Evolutionary conservation across 2,329 filamentous ascomycete species (phyloP).

Genomic region (Lecanoromycetidae sp.): DNA sequence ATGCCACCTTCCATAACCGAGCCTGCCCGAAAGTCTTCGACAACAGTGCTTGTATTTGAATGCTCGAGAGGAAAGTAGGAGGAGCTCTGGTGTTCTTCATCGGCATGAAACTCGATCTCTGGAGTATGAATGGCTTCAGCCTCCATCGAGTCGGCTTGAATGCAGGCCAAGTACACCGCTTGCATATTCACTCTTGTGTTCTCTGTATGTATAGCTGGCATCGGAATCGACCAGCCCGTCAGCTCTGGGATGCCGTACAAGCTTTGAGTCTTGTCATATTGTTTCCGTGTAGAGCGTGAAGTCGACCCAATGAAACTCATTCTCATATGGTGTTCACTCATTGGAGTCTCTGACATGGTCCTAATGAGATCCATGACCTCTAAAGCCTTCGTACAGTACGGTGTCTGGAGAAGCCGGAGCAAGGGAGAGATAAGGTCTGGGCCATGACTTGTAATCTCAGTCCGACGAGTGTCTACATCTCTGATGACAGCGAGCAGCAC

Average conservation of each 20-base stretch:
- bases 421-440: slow-evolving; percentile 92
- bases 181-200: slow-evolving; percentile 85
- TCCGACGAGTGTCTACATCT: slow-evolving; percentile 83
- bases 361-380: slow-evolving; percentile 91
- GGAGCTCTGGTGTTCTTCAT: slow-evolving; percentile 68
- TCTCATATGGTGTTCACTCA: slow-evolving; percentile 85
- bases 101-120: slow-evolving; percentile 83
- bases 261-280: slow-evolving; percentile 88
- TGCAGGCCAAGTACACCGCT: slow-evolving; percentile 89
- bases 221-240: slow-evolving; percentile 89
- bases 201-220: slow-evolving; percentile 79
- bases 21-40: slow-evolving; percentile 46
- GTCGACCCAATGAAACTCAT: slow-evolving; percentile 97
- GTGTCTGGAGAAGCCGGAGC: slow-evolving; percentile 76
- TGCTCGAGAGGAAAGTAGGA: slow-evolving; percentile 64
- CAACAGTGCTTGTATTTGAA: slow-evolving; percentile 87
- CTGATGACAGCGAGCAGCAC: slow-evolving; percentile 75
- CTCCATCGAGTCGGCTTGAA: slow-evolving; percentile 50
- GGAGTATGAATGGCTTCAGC: slow-evolving; percentile 58
- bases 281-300: slow-evolving; percentile 74
- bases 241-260: slow-evolving; percentile 93
- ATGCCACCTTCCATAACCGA: slow-evolving; percentile 46
- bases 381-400: slow-evolving; percentile 84
- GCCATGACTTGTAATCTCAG: slow-evolving; percentile 79
- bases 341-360: slow-evolving; percentile 79